Percentiles rank a stretch among this genome's conserved stretches.
Evolutionary conservation across 352 stramenopile genomes (phyloP).

Genomic region (Detonula confervacea): DNA sequence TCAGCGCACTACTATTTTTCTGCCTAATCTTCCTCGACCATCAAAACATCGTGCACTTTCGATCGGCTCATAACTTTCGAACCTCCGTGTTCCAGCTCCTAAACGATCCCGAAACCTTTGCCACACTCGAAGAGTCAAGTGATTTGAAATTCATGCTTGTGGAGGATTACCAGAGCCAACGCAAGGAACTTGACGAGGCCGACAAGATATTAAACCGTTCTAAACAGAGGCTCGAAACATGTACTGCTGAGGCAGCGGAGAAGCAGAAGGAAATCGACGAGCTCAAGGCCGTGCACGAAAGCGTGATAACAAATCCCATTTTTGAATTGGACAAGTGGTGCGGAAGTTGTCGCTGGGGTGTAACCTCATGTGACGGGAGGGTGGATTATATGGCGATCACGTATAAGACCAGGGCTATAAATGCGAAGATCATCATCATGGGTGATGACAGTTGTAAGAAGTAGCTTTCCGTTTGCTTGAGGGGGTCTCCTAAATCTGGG

Average conservation of each 20-base stretch:
- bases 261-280: slow-evolving; percentile 14
- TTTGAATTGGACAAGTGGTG: slow-evolving; percentile 44
- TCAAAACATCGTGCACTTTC: slow-evolving; percentile 43
- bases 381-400: slow-evolving; percentile 30
- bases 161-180: slow-evolving; percentile 16
- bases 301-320: background rate
- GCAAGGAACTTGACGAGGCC: slow-evolving; percentile 4
- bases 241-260: slow-evolving; percentile 14
- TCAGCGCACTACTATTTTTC: slow-evolving; percentile 35
- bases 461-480: no score
- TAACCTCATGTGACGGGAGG: slow-evolving; percentile 8
- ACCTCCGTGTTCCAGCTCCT: slow-evolving; percentile 12
- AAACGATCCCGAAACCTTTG: slow-evolving; percentile 40
- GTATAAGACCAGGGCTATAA: slow-evolving; percentile 11
- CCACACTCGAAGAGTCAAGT: slow-evolving; percentile 10
- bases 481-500: no score
- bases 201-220: background rate
- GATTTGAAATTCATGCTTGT: slow-evolving; percentile 40
- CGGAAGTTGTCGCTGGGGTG: slow-evolving; percentile 12
- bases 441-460: background rate
- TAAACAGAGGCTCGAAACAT: background rate
- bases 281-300: slow-evolving; percentile 21
- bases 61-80: slow-evolving; percentile 42
- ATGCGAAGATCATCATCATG: slow-evolving; percentile 20
- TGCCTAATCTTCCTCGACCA: slow-evolving; percentile 40